A percentile compares a stretch with the other conserved stretches of the same genome.
Conservation (phyloP, 2,329 filamentous ascomycete species). For the Simplicillium sp. region DNA sequence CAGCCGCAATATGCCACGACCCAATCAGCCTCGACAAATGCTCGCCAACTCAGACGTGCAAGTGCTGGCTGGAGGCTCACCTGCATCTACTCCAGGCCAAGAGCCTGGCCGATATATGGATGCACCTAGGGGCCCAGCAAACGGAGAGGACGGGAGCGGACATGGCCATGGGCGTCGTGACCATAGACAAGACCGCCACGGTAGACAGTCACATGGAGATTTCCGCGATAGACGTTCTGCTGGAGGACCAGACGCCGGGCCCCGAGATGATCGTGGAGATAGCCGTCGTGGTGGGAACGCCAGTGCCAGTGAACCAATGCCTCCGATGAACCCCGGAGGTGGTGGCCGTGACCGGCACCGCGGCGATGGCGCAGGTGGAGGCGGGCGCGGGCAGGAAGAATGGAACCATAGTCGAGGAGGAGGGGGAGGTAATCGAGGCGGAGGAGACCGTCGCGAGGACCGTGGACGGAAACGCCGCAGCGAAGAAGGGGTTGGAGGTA, state of each 20-base stretch:
- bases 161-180: constrained; percentile 33
- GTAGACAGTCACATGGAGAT: constrained; percentile 29
- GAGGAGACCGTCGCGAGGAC: constrained; percentile 23
- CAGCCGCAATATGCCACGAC: constrained; percentile 22
- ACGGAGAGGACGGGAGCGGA: constrained; percentile 30
- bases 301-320: too few species aligned
- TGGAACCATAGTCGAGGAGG: not conserved
- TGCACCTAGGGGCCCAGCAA: constrained; percentile 19
- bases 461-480: constrained; percentile 33
- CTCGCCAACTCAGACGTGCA: constrained; percentile 47
- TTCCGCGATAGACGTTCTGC: constrained; percentile 32
- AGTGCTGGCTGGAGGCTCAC: constrained; percentile 44
- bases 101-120: constrained; percentile 31
- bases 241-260: constrained; percentile 19
- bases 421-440: constrained; percentile 18
- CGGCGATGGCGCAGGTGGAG: constrained; percentile 1
- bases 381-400: constrained; percentile 3
- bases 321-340: not conserved
- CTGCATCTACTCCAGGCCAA: constrained; percentile 34
- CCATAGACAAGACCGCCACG: constrained; percentile 27
- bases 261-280: constrained; percentile 22
- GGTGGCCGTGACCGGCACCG: constrained; percentile 2
- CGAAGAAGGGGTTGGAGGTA: constrained; percentile 33
- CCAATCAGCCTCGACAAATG: constrained; percentile 28
- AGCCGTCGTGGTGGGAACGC: constrained; percentile 7